Evolutionary conservation across 1,284 basidiomycete genomes (phyloP), one percentile per base, ranked within the genome.

Genomic region (Testicularia cyperi): DNA sequence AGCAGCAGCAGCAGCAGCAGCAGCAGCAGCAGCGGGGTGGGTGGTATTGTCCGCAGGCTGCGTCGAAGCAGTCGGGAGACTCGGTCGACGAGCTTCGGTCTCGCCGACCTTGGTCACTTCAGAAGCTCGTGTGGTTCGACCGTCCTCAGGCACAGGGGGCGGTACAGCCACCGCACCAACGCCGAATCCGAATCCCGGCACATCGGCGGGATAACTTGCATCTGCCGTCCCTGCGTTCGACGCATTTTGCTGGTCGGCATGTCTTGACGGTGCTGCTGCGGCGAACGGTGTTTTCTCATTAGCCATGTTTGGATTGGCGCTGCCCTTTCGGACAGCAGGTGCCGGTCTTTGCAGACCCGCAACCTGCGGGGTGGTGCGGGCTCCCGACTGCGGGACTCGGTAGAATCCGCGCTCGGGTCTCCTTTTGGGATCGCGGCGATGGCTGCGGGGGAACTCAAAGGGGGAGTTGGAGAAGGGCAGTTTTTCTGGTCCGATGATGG

Each of bases 401-500:
- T 60, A 54, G 21, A 60, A 60, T 1, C 41, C 48, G 18, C 47
- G 52, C 38, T 58, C 48, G 19, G 25, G 27, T 39, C 44, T 51
- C 18, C 37, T 19, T 38, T 26, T 26, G 25, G 25, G 25, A 8
- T 8, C 25, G 8, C 8, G 14, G 25, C n/a, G 21, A 13, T 6
- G 39, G 28, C 26, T 30, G 39, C 2, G 23, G 39, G 13, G 33
- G 6, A 20, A 18, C 33, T 60, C 38, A 9, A 29, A 36, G 9
- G 44, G 38, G 18, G 38, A 34, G 15, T 53, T 60, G 16, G 21
- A 38, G 20, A 53, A 60, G 12, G 56, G 45, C 35, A 60, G 40
- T 18, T 45, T 55, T 19, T 61, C 52, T 15, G 57, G 57, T 0
- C 52, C 57, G 19, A 61, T 43, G 16, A 61, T 46, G 2, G 58